Conservation (phyloP, 2,329 filamentous ascomycete species). For the Aspergillus transmontanensis region DNA sequence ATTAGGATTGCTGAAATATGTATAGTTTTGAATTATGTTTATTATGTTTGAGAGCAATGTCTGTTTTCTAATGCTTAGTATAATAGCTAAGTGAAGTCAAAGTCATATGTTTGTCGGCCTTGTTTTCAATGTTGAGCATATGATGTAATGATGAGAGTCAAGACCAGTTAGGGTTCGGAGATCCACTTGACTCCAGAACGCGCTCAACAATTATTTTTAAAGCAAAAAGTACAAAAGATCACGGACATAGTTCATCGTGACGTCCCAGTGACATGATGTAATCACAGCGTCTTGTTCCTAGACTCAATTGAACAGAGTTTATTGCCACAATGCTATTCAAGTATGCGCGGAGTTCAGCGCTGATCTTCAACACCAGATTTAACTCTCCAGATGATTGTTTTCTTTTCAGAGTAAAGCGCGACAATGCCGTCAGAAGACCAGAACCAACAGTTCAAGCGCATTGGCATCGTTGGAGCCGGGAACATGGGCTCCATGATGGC, state of each 20-base stretch:
- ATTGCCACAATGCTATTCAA: background rate
- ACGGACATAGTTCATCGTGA: background rate
- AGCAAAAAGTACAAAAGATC: background rate
- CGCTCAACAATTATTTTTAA: no score
- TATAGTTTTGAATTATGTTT: background rate
- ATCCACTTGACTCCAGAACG: background rate
- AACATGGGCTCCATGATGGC: conserved; percentile 49
- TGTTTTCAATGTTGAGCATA: background rate
- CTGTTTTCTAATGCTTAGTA: background rate
- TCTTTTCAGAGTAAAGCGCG: background rate
- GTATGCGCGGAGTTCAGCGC: background rate
- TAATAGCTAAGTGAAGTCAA: background rate
- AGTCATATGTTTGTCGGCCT: background rate
- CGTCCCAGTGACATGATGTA: background rate
- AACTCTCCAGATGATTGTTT: background rate
- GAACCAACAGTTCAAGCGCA: conserved; percentile 35
- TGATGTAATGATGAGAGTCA: conserved; percentile 19
- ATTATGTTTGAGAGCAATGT: no score
- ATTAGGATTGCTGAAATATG: no score
- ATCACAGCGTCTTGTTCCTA: background rate
- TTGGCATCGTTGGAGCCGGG: conserved; percentile 44
- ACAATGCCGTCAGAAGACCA: conserved; percentile 22
- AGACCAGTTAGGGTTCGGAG: background rate
- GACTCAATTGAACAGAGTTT: background rate
- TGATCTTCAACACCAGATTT: background rate